Evolutionary conservation across 805 yeast genomes (phyloP).

Genomic region (Metschnikowia matae): DNA sequence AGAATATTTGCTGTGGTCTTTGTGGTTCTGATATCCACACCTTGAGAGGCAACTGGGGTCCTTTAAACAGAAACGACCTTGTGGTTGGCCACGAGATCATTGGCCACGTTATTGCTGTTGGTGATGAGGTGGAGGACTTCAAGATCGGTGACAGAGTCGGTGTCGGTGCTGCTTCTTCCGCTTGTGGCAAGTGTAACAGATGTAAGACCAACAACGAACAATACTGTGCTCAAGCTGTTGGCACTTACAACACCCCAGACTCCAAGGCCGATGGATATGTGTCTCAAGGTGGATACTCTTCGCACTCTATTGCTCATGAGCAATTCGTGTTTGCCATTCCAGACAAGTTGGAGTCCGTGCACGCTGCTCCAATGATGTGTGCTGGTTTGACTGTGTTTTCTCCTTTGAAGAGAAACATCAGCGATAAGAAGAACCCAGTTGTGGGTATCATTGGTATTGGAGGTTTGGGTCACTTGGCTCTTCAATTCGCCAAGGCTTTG

Average conservation of each 20-base stretch:
- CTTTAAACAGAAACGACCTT: slow-evolving; percentile 21
- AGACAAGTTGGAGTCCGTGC: slow-evolving; percentile 42
- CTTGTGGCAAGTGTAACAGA: slow-evolving; percentile 45
- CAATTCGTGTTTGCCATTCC: slow-evolving; percentile 64
- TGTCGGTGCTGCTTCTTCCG: slow-evolving; percentile 17
- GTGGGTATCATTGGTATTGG: slow-evolving; percentile 62
- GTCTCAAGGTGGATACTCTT: slow-evolving; percentile 68
- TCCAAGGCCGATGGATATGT: slow-evolving; percentile 42
- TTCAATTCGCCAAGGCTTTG: slow-evolving; percentile 53
- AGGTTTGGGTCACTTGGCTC: slow-evolving; percentile 55
- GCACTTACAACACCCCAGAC: slow-evolving; percentile 50
- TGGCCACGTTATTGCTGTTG: slow-evolving; percentile 43
- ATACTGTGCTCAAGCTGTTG: slow-evolving; percentile 42
- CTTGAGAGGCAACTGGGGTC: slow-evolving; percentile 17
- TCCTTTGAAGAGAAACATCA: slow-evolving; percentile 52
- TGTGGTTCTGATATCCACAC: slow-evolving; percentile 20
- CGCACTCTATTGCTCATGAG: slow-evolving; percentile 61
- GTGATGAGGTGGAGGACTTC: slow-evolving; percentile 13
- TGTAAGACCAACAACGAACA: slow-evolving; percentile 39
- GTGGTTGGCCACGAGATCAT: slow-evolving; percentile 69
- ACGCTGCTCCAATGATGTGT: slow-evolving; percentile 71
- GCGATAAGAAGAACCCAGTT: slow-evolving; percentile 19
- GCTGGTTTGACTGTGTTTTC: slow-evolving; percentile 74
- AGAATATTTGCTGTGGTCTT: slow-evolving; percentile 23
- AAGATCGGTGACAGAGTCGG: slow-evolving; percentile 21